Conservation (phyloP, 352 stramenopile species). For the Globisporangium rhizosaccharum region DNA sequence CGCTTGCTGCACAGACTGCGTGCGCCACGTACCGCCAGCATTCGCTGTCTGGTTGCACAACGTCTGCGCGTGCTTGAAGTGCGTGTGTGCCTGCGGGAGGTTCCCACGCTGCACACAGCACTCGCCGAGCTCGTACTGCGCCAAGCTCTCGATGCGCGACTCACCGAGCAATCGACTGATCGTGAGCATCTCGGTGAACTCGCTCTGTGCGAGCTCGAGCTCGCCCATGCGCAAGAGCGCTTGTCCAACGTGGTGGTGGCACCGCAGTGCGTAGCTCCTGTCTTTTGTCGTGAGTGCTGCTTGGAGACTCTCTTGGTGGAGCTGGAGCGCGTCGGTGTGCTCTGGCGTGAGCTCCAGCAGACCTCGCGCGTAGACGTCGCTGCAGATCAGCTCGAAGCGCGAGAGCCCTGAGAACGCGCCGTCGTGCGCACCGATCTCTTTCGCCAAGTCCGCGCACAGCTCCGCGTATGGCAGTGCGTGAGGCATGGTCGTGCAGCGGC, state of each 20-base stretch:
- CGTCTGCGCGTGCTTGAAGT: constrained; percentile 34
- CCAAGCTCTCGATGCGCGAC: constrained; percentile 36
- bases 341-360: constrained; percentile 32
- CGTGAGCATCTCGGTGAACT: constrained; percentile 35
- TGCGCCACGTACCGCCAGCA: constrained; percentile 27
- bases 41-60: constrained; percentile 45
- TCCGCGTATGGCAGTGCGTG: constrained; percentile 35
- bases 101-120: constrained; percentile 30
- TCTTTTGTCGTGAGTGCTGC: constrained; percentile 27
- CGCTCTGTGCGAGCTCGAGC: constrained; percentile 26
- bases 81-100: constrained; percentile 25
- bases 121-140: constrained; percentile 47
- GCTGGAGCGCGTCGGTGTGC: constrained; percentile 31
- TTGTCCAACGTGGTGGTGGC: constrained; percentile 33
- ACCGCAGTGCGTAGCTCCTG: constrained; percentile 34
- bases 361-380: constrained; percentile 28
- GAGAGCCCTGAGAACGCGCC: constrained; percentile 1
- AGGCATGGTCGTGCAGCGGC: constrained; percentile 38
- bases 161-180: constrained; percentile 33
- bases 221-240: constrained; percentile 31
- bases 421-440: constrained; percentile 17
- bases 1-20: constrained; percentile 37
- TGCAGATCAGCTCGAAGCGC: constrained; percentile 45
- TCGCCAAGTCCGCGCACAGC: constrained; percentile 38
- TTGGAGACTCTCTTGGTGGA: constrained; percentile 44